Conservation (phyloP, 805 yeast species). For the Clavispora phyllophila region DNA sequence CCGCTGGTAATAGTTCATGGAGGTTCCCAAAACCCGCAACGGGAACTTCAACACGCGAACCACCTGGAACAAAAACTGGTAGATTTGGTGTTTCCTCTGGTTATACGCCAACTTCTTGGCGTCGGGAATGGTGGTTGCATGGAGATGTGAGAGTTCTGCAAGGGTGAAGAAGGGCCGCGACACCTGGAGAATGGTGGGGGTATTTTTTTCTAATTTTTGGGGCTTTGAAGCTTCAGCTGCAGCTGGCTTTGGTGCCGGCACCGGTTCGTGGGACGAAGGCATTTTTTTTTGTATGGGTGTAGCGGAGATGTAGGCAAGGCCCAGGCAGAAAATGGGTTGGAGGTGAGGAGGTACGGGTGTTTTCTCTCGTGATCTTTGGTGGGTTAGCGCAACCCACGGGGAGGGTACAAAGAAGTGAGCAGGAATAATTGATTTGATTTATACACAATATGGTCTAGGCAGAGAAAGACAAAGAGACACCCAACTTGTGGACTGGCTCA, state of each 20-base stretch:
- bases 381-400: too few species aligned
- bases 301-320: not conserved
- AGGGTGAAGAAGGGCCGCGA: slow-evolving; percentile 60
- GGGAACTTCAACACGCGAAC: slow-evolving; percentile 60
- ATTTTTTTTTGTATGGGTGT: too few species aligned
- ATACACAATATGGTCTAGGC: slow-evolving; percentile 46
- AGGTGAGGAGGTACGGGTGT: not conserved
- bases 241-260: not conserved
- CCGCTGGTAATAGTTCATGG: slow-evolving; percentile 70
- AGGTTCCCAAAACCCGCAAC: slow-evolving; percentile 58
- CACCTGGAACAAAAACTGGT: slow-evolving; percentile 50
- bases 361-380: too few species aligned
- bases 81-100: slow-evolving; percentile 49
- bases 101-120: slow-evolving; percentile 39
- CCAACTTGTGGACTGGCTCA: slow-evolving; percentile 97
- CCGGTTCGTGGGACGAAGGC: not conserved
- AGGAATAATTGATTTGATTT: slow-evolving; percentile 1
- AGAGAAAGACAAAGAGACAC: slow-evolving; percentile 88
- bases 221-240: not conserved
- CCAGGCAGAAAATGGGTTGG: not conserved
- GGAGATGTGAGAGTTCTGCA: slow-evolving; percentile 48
- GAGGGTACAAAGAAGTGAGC: too few species aligned
- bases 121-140: slow-evolving; percentile 48
- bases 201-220: slow-evolving; percentile 3
- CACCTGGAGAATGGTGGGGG: slow-evolving; percentile 29